These are phyloP conservation scores for Aspergillus sp. DNA, from an alignment of 2,329 filamentous ascomycete species.

Conservation along the genomic window DNA sequence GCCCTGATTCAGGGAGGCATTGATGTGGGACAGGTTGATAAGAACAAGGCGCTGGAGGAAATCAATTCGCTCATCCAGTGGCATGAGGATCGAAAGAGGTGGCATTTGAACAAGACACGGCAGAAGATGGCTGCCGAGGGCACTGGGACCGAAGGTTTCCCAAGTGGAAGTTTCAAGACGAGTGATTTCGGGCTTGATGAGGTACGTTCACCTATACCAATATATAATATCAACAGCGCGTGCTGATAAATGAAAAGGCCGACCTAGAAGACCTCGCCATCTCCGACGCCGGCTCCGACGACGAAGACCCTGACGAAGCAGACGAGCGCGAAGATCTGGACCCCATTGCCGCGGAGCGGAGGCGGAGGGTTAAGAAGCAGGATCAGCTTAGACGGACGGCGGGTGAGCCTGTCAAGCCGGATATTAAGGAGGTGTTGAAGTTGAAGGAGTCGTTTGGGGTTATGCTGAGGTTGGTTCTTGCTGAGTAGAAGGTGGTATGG, in stretches of 20 bases:
- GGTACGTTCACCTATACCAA: constrained; percentile 35
- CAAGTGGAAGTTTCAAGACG: constrained; percentile 58
- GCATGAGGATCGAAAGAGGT: constrained; percentile 94
- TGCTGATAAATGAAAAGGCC: neutral
- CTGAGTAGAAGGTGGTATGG: constrained; percentile 47
- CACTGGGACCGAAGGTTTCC: constrained; percentile 43
- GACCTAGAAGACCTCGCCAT: constrained; percentile 83
- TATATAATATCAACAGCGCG: neutral
- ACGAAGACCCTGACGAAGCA: constrained; percentile 58
- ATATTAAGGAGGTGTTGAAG: constrained; percentile 71
- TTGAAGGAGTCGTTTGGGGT: constrained; percentile 70
- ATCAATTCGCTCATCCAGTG: constrained; percentile 82
- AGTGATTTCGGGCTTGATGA: constrained; percentile 86
- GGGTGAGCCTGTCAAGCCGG: constrained; percentile 76
- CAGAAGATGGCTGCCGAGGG: constrained; percentile 97
- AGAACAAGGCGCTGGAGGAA: constrained; percentile 65
- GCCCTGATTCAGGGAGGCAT: constrained; percentile 78
- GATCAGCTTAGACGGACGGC: constrained; percentile 73
- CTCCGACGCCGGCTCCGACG: constrained; percentile 62
- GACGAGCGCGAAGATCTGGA: constrained; percentile 73
- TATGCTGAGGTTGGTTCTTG: constrained; percentile 76
- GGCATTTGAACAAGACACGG: constrained; percentile 94
- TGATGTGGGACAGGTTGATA: constrained; percentile 61
- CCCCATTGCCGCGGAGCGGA: constrained; percentile 80
- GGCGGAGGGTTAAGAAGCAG: constrained; percentile 66